Base-by-base conservation (phyloP, 2,329 filamentous ascomycete species). In the Colletotrichum aenigma region DNA sequence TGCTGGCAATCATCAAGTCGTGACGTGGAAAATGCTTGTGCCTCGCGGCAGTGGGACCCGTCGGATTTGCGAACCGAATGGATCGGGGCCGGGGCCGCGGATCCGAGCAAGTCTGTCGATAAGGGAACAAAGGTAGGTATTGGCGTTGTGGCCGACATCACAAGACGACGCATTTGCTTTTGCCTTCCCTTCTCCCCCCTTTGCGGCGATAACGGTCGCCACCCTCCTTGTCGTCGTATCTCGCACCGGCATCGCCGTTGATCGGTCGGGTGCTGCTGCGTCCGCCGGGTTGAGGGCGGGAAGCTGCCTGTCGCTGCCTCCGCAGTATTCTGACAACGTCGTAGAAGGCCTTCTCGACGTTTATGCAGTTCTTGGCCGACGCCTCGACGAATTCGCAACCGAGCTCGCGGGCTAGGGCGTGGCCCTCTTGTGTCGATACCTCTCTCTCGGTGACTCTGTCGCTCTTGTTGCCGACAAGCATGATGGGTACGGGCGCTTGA, bases 321-420 rank as follows among this genome's bases (percentile, higher is more conserved):
- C 97, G 93, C 78, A 99, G 88, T 84, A 97, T 95, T 79, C 97
- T 90, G 70, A 98, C 97, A 9, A 99, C 97, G 82, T 99, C 97
- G 86, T 98, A 98, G 83, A 99, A 98, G 36, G 96, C 96, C 89
- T 98, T 98, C 85, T 98, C 97, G 70, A 98, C 96, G 82, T 98
- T 98, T 88, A 98, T 96, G 87, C 96, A 98, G 84, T 98, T 98
- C 88, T 98, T 98, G 43, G 96, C 96, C 8, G 96, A 98, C 3
- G 96, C 96, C 85, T 98, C 96, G 80, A 98, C 96, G 81, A 98
- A 98, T 80, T 98, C 96, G 86, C 97, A 98, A 77, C 95, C 95
- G 52, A 99, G 89, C 81, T 98, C 95, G 81, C 96, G 94, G 71
- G 97, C 96, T 52, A 98, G 88, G 68, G 96, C 96, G 79, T 95